Conservation (phyloP, 2,329 filamentous ascomycete species). For the Cryphonectria radicalis region DNA sequence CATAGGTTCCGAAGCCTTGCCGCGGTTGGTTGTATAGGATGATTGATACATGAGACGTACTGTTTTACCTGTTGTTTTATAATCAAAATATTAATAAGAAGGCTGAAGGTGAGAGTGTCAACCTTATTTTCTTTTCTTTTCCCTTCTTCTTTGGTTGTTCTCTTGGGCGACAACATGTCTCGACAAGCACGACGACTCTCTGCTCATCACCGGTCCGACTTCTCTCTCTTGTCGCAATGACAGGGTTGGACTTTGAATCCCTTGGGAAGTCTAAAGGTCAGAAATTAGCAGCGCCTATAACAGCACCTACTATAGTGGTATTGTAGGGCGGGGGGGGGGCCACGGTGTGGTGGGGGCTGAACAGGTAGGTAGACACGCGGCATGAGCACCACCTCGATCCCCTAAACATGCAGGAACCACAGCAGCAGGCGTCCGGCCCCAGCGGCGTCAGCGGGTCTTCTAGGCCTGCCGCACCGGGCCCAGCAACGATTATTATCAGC, state of each 20-base stretch:
- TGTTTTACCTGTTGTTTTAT: not conserved
- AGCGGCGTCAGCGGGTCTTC: not conserved
- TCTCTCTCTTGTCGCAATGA: not conserved
- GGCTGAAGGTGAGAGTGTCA: not conserved
- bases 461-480: not conserved
- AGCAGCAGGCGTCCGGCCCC: slow-evolving; percentile 3
- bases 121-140: too few relatives aligned
- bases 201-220: not conserved
- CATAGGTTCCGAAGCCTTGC: not conserved
- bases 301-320: not conserved
- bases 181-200: not conserved
- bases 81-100: not conserved
- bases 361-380: not conserved
- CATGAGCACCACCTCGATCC: not conserved
- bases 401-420: not conserved
- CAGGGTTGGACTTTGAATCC: not conserved
- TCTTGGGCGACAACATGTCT: not conserved
- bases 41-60: not conserved
- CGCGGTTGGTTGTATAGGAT: not conserved
- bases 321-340: not conserved
- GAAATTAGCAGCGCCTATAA: not conserved
- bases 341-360: not conserved
- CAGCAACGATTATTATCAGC: slow-evolving; percentile 1
- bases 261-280: not conserved
- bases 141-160: not conserved